phyloP scores from a whole-genome alignment of 2,329 filamentous ascomycete species.

The Diaporthe citriasiana region DNA sequence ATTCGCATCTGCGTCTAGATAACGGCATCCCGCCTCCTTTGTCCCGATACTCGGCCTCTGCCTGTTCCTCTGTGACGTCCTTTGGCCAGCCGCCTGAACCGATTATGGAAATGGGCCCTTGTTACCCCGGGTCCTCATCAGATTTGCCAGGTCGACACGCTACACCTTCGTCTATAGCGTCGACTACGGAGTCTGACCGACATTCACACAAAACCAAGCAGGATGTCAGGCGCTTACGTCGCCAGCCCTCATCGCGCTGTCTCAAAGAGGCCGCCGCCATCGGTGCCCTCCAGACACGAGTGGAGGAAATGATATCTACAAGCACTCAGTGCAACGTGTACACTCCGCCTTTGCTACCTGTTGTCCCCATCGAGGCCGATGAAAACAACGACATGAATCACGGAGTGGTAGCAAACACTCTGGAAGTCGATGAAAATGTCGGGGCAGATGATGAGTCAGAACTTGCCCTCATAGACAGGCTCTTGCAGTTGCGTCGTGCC shows the following conservation, averaged over 20 bases:
- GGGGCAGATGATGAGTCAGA: constrained; percentile 40
- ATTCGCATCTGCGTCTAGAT: constrained; percentile 39
- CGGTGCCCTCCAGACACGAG: constrained; percentile 30
- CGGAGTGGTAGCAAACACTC: constrained; percentile 13
- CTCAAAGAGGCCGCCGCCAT: constrained; percentile 36
- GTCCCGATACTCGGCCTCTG: background rate
- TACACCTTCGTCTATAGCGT: constrained; percentile 8
- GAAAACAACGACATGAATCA: constrained; percentile 40
- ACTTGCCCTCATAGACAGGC: constrained; percentile 40
- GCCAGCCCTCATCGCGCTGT: constrained; percentile 39
- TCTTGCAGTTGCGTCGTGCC: constrained; percentile 45
- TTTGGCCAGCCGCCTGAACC: background rate
- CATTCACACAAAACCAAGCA: background rate
- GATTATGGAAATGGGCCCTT: background rate
- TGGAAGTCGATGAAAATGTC: constrained; percentile 46
- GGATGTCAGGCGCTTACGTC: constrained; percentile 38
- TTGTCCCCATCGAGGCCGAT: constrained; percentile 39
- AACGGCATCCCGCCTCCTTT: constrained; percentile 19
- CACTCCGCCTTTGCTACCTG: constrained; percentile 18
- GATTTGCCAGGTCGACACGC: constrained; percentile 16
- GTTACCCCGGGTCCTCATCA: background rate
- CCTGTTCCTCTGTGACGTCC: constrained; percentile 34
- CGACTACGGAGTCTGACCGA: constrained; percentile 22
- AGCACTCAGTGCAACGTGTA: constrained; percentile 41
- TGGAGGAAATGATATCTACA: constrained; percentile 41